Conservation (phyloP, 2,329 filamentous ascomycete genomes). For the Exophiala bonariae region DNA sequence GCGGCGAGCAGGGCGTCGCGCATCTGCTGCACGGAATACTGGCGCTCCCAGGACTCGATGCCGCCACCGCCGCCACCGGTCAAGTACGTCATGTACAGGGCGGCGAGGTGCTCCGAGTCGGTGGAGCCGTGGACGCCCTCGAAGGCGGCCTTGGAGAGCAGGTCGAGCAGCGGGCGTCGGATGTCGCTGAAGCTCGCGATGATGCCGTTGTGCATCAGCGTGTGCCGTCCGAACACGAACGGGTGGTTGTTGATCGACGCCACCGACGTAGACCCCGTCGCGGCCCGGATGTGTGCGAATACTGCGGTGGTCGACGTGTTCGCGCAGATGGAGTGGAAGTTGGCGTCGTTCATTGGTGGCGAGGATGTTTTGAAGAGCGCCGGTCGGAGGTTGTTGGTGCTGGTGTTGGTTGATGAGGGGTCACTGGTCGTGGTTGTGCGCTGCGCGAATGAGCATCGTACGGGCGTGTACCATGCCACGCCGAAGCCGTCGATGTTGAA, state of each 20-base stretch:
- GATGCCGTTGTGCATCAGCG: conserved; percentile 59
- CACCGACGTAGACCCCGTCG: conserved; percentile 46
- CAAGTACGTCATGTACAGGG: conserved; percentile 36
- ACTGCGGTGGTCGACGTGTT: conserved; percentile 53
- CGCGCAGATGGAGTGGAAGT: conserved; percentile 53
- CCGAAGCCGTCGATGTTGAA: conserved; percentile 58
- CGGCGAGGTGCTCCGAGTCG: conserved; percentile 55
- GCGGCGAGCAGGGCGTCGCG: conserved; percentile 42
- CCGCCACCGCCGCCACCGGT: conserved; percentile 18
- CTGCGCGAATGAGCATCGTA: conserved; percentile 43
- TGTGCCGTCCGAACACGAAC: conserved; percentile 55
- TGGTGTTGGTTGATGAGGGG: too few species aligned
- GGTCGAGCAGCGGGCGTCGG: conserved; percentile 45
- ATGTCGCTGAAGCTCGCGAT: conserved; percentile 49
- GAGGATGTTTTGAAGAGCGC: conserved; percentile 54
- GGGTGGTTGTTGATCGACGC: conserved; percentile 56
- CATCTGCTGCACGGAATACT: conserved; percentile 46
- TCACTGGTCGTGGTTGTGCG: too few species aligned
- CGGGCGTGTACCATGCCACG: conserved; percentile 55
- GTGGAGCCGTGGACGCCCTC: conserved; percentile 51
- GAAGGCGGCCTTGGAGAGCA: conserved; percentile 50
- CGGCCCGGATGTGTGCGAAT: conserved; percentile 56
- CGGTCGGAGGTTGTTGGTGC: conserved; percentile 33
- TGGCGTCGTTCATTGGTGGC: conserved; percentile 54
- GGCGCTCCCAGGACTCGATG: conserved; percentile 42